Conservation (phyloP, 169 alveolate species). For the Cryptosporidium canis region DNA sequence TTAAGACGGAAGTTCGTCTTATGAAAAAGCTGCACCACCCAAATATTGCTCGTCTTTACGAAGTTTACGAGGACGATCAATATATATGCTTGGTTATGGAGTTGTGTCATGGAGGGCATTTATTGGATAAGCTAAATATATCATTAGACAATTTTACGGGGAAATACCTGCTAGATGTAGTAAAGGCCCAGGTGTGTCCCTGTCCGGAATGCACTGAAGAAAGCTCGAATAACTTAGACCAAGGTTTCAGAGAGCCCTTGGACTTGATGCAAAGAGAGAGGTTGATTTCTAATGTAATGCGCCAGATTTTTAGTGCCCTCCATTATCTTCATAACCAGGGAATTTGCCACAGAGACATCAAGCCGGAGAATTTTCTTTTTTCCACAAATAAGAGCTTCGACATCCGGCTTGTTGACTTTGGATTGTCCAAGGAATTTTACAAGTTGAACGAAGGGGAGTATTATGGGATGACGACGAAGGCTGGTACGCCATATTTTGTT, state of each 20-base stretch:
- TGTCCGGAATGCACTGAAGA: conserved; percentile 72
- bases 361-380: conserved; percentile 85
- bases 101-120: conserved; percentile 73
- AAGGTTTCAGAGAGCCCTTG: not conserved
- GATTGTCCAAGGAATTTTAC: conserved; percentile 78
- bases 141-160: not conserved
- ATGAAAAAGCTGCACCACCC: conserved; percentile 75
- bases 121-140: conserved; percentile 50
- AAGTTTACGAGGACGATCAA: conserved; percentile 73
- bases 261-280: conserved; percentile 57
- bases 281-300: conserved; percentile 76
- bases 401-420: conserved; percentile 84
- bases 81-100: conserved; percentile 73
- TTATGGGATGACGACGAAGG: conserved; percentile 74
- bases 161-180: not conserved
- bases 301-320: conserved; percentile 83
- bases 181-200: conserved; percentile 34
- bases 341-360: conserved; percentile 83
- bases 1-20: conserved; percentile 75
- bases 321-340: conserved; percentile 82
- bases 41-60: conserved; percentile 71
- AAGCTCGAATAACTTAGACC: not conserved
- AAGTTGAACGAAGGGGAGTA: conserved; percentile 74
- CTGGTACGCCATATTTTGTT: conserved; percentile 82
- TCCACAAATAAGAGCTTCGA: conserved; percentile 75